A percentile compares a stretch with the other conserved stretches of the same genome.
phyloP scores from a whole-genome alignment of 108 stramenopile species.

The Fistulifera pelliculosa region DNA sequence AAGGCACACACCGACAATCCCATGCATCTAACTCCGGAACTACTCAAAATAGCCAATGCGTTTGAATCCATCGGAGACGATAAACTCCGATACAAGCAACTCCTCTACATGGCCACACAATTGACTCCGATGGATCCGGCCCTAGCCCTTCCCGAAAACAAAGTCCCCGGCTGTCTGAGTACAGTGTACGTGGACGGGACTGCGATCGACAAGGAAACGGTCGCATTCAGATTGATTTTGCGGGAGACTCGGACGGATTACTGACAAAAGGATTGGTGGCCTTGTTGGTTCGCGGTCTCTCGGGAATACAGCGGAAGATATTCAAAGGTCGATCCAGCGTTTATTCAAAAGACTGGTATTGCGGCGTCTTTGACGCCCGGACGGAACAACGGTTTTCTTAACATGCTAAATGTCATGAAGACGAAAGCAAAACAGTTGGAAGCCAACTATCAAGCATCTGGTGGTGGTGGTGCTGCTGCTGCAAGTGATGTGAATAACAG shows the following conservation, averaged over 20 bases:
- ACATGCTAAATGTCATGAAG: slow-evolving; percentile 93
- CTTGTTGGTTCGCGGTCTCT: slow-evolving; percentile 72
- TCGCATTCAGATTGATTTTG: slow-evolving; percentile 47
- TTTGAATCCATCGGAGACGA: slow-evolving; percentile 79
- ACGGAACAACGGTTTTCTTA: slow-evolving; percentile 97
- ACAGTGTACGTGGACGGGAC: slow-evolving; percentile 75
- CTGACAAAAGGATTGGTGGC: slow-evolving; percentile 93
- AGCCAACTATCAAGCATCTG: not conserved
- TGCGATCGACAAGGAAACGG: slow-evolving; percentile 12
- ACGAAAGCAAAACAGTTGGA: slow-evolving; percentile 45
- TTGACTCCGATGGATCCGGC: slow-evolving; percentile 41
- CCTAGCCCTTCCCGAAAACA: slow-evolving; percentile 63
- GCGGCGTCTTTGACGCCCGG: slow-evolving; percentile 87
- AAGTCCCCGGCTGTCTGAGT: slow-evolving; percentile 88
- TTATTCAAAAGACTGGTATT: slow-evolving; percentile 82
- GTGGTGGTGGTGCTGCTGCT: not conserved
- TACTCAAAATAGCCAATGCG: slow-evolving; percentile 64
- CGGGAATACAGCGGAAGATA: slow-evolving; percentile 66
- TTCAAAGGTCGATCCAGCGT: slow-evolving; percentile 78
- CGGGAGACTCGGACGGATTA: slow-evolving; percentile 91
- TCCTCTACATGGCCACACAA: slow-evolving; percentile 86
- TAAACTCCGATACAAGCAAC: slow-evolving; percentile 89
- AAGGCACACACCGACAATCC: too few relatives aligned
- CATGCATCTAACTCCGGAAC: slow-evolving; percentile 53
- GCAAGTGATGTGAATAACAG: slow-evolving; percentile 2